Base-by-base conservation (phyloP, 768 basidiomycete genomes). In the Trametes coccinea region DNA sequence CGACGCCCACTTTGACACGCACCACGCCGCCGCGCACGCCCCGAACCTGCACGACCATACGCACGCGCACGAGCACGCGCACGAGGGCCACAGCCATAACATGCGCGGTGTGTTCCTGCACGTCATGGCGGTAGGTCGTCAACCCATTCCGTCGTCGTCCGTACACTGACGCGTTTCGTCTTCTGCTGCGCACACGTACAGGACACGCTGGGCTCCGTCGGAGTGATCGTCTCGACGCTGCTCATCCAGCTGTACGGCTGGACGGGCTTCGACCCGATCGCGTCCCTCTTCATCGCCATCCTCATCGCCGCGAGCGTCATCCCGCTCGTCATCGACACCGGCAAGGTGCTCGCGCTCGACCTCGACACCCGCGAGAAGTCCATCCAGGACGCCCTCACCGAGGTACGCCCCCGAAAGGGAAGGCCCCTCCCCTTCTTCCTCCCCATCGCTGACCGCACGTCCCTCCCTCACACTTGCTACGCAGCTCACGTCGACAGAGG, bases 31-130 rank as follows among this genome's bases (percentile, higher is more conserved):
- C 22, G 72, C 70, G 30, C 78, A 78, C 56, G 67, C 71, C 13
- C 79, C 79, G 4, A 82, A 83, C 65, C 64, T 78, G 51, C 82
- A 84, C 64, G 75, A 80, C 49, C 84, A 87, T 71, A 73, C 75
- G 2, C 86, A 83, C 68, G 73, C 75, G 10, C 74, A 74, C 61
- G 71, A 72, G 17, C 74, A 77, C 46, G 74, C 78, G 10, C 89
- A 88, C 66, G 90, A 94, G 73, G 89, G 92, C 0, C 94, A 96
- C 70, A 93, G 92, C 74, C 93, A 98, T 73, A 99, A 99, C 72
- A 99, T 99, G 97, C 90, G 95, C 37, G 97, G 97, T 16, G 95
- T 99, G 67, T 99, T 99, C 73, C 76, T 98, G 58, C 96, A 99
- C 71, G 96, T 99, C 49, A 89, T 97, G 88, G 95, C 95, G 59